These are phyloP conservation scores for Actinidia arguta DNA, from an alignment of 179 eudicot species.

Conservation along the genomic window DNA sequence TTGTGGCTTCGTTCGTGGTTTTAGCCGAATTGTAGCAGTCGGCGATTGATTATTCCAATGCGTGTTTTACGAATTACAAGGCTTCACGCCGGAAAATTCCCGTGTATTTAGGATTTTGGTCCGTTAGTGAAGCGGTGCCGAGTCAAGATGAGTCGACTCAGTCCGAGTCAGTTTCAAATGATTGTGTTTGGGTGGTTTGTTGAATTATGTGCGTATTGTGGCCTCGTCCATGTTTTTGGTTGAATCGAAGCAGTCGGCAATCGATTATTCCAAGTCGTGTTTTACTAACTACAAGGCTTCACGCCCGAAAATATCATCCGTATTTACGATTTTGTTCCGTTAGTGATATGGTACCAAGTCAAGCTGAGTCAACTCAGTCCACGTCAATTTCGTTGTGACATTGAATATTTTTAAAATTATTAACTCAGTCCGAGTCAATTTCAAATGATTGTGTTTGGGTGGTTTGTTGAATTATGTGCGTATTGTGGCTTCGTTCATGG, in stretches of 20 bases:
- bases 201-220: too few species aligned
- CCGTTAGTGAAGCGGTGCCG: neutral
- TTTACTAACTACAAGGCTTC: neutral
- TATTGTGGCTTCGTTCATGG: too few species aligned
- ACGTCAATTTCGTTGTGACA: too few species aligned
- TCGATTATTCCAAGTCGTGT: neutral
- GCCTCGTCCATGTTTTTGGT: too few species aligned
- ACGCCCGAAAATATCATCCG: neutral
- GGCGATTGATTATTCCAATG: neutral
- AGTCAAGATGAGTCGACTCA: neutral
- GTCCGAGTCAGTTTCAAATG: too few species aligned
- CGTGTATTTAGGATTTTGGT: neutral
- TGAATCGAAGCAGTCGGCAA: neutral
- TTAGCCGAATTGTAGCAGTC: neutral
- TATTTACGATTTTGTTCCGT: too few species aligned
- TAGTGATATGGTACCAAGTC: neutral
- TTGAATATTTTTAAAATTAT: too few species aligned
- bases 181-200: too few species aligned
- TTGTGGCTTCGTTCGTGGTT: neutral
- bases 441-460: too few species aligned
- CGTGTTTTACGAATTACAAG: neutral
- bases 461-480: too few species aligned
- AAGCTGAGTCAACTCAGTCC: neutral
- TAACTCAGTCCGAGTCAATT: neutral
- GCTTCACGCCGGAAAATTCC: neutral